Percentiles rank a stretch among this genome's conserved stretches.
These are phyloP conservation scores for Taxawa tesnikishii DNA, from an alignment of 2,329 filamentous ascomycete genomes.

Conservation along the genomic window DNA sequence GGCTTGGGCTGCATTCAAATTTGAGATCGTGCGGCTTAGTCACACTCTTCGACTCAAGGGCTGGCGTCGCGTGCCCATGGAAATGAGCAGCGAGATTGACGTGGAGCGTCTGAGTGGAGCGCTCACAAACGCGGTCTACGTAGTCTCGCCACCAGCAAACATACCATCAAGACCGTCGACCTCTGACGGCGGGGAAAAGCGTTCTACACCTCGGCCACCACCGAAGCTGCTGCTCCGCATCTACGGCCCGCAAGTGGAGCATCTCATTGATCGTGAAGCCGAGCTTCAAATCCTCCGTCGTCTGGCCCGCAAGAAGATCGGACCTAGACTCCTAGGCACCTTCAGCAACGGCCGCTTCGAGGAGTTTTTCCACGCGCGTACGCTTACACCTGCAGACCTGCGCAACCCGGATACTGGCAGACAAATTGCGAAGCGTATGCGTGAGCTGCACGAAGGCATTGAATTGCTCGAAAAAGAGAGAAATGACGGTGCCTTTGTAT, in stretches of 20 bases:
- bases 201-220: constrained; percentile 24
- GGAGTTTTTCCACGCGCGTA: constrained; percentile 76
- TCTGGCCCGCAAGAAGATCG: constrained; percentile 83
- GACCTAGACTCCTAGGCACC: constrained; percentile 78
- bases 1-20: constrained; percentile 79
- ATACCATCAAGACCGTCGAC: constrained; percentile 28
- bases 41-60: constrained; percentile 86
- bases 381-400: constrained; percentile 65
- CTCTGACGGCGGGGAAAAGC: constrained; percentile 19
- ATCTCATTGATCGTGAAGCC: constrained; percentile 85
- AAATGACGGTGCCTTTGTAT: constrained; percentile 68
- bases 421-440: constrained; percentile 95
- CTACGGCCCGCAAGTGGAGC: constrained; percentile 89
- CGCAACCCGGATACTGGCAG: constrained; percentile 71
- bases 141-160: constrained; percentile 68
- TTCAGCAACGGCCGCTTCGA: constrained; percentile 95
- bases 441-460: constrained; percentile 87
- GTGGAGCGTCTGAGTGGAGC: constrained; percentile 78
- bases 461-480: constrained; percentile 71
- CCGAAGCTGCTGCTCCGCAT: constrained; percentile 77
- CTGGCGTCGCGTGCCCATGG: constrained; percentile 73
- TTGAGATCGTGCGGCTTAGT: constrained; percentile 75
- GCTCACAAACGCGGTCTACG: constrained; percentile 91
- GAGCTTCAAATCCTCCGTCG: constrained; percentile 79
- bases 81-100: constrained; percentile 53